Base-by-base conservation (phyloP, 2,329 filamentous ascomycete species). In the Neonectria faginata region DNA sequence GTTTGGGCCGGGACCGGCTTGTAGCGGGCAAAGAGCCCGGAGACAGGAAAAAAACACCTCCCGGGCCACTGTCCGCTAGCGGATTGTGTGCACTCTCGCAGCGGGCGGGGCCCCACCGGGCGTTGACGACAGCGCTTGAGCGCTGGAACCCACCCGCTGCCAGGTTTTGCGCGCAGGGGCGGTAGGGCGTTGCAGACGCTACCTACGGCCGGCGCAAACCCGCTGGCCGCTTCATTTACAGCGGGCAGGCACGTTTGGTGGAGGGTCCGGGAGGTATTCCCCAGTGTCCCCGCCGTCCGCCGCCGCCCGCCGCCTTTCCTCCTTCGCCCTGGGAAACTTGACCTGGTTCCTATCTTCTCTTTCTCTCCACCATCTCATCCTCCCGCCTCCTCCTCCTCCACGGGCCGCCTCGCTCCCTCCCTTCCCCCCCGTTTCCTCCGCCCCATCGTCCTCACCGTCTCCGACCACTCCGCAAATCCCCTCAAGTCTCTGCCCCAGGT, bases 401-500 rank as follows among this genome's bases (percentile, higher is more conserved):
- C 60, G 50, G 60, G 52, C 65, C 60, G 36, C 60, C 59, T 62
- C 50, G 58, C 39, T 53, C 60, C 59, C 63, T 42, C 64, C 52
- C 53, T 54, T 60, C 45, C 36, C 57, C 22, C 58, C 55, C 55
- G 60, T 42, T 52, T 62, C 48, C 57, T 65, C 61, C 39, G 33
- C 52, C 52, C 56, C 60, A 57, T 51, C 60, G 31, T 53, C 60
- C 51, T 53, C 54, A 41, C 27, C 57, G 57, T 63, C 60, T 61
- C 56, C 53, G 51, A 58, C 47, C 61, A 33, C 62, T 59, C 60
- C 66, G 66, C 62, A 54, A 52, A 67, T 61, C 58, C 58, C 57
- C 66, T 52, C 64, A 55, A 55, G 57, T 47, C 65, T 66, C 60
- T 64, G 64, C 68, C 66, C 65, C 62, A 78, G 75, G 84, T 82